Base-by-base conservation (phyloP, 768 basidiomycete genomes). In the Tylopilus sp. region DNA sequence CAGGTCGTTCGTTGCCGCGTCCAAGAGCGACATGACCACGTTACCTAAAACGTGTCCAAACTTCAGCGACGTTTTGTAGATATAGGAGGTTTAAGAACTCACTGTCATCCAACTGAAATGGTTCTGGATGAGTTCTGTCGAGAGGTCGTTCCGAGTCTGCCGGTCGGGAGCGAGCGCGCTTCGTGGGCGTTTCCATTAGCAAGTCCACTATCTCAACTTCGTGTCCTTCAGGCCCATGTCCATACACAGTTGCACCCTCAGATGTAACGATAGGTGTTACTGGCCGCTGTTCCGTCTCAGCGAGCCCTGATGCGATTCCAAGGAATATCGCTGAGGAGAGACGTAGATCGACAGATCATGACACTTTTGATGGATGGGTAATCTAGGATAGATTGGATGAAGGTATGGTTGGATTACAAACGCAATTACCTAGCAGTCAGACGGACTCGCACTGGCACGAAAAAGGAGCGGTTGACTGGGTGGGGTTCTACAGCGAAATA, bases 1-100 rank as follows among this genome's bases (percentile, higher is more conserved):
- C 4, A 92, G 78, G 37, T 92, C 89, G 45, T 88, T 82, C 1
- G 89, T 92, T 0, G 87, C 89, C 0, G 87, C 87, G 56, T 86
- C 86, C n/a, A 91, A 72, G 28, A 89, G 78, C 0, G 84, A 87
- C 2, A 89, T 63, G 14, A 81, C 81, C 55, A 78, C 88, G 80
- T 56, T 54, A 5, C 70, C 61, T 71, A 38, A 3, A 17, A 30
- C n/a, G 9, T n/a, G n/a, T n/a, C n/a, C n/a, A n/a, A n/a, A 45
- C 1, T 7, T 56, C 1, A 62, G 44, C n/a, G 13, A 41, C 4
- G 8, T 12, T 30, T 28, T 3, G n/a, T 3, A 7, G 13, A 29
- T 11, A 11, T 6, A n/a, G 4, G 24, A 38, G 3, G n/a, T 5
- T n/a, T n/a, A 13, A 19, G 6, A 31, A 16, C 69, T 53, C 22